These are phyloP conservation scores for Verruconis gallopava DNA, from an alignment of 2,329 filamentous ascomycete species.

Conservation along the genomic window DNA sequence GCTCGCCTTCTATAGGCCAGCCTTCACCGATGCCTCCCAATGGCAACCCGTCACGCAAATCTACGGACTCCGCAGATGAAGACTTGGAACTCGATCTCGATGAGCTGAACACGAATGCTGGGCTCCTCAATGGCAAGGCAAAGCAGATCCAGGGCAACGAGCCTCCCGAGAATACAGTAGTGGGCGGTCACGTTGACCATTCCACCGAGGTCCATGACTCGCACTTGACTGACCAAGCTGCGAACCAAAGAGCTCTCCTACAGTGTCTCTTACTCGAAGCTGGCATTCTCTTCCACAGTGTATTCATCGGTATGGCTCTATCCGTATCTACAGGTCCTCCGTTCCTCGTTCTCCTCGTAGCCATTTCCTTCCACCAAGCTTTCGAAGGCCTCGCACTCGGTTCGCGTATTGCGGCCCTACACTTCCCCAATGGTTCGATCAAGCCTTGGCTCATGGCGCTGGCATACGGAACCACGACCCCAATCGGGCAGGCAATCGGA, in stretches of 20 bases:
- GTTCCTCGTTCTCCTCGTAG: constrained; percentile 67
- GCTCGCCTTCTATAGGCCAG: constrained; percentile 7
- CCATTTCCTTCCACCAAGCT: constrained; percentile 70
- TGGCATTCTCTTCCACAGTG: constrained; percentile 71
- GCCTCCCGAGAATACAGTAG: neutral
- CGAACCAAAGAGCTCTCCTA: constrained; percentile 54
- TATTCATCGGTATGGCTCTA: constrained; percentile 80
- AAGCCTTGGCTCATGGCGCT: constrained; percentile 60
- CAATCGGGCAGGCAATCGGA: constrained; percentile 72
- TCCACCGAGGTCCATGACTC: neutral
- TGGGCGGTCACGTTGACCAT: neutral
- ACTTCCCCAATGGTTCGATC: constrained; percentile 24
- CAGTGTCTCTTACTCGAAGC: constrained; percentile 72
- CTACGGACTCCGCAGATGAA: constrained; percentile 2
- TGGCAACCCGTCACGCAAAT: neutral
- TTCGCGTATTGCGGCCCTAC: constrained; percentile 69
- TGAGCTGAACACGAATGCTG: constrained; percentile 3
- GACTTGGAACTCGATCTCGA: constrained; percentile 2
- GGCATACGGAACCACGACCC: constrained; percentile 58
- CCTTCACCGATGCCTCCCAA: constrained; percentile 7
- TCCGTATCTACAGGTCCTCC: constrained; percentile 68
- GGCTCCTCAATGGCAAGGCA: constrained; percentile 7
- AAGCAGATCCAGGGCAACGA: neutral
- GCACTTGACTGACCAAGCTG: constrained; percentile 13
- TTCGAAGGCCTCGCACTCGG: constrained; percentile 82